These are phyloP conservation scores for Mortierella sp. DNA, from an alignment of 371 early-diverging fungal species.

Conservation along the genomic window DNA sequence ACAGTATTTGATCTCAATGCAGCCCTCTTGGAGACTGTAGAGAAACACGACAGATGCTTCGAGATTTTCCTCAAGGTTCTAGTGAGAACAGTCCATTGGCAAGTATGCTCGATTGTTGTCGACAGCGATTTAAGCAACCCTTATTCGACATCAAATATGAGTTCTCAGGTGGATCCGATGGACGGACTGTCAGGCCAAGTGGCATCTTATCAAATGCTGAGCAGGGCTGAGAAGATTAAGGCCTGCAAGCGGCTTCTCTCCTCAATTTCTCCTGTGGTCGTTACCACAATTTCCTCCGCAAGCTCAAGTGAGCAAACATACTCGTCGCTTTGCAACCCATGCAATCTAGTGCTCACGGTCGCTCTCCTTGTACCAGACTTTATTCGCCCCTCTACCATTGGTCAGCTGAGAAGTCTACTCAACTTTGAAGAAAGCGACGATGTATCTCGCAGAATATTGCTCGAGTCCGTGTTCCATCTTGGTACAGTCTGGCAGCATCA, in stretches of 20 bases:
- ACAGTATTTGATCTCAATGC: conserved; percentile 3
- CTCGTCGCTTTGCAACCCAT: conserved; percentile 41
- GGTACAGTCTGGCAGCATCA: conserved; percentile 38
- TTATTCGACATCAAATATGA: not conserved
- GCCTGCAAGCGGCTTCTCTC: conserved; percentile 39
- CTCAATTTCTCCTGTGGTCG: conserved; percentile 23
- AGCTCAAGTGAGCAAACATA: conserved; percentile 18
- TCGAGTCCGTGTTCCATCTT: conserved; percentile 28
- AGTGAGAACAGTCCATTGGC: conserved; percentile 21
- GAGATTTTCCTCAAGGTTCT: conserved; percentile 50
- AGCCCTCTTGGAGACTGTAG: conserved; percentile 8
- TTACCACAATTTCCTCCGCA: conserved; percentile 8
- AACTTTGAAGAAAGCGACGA: conserved; percentile 35
- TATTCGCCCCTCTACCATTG: conserved; percentile 25
- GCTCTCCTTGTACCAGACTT: conserved; percentile 37
- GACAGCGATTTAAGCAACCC: not conserved
- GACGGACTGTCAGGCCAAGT: not conserved
- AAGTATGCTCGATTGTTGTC: conserved; percentile 8
- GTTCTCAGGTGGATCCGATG: conserved; percentile 7
- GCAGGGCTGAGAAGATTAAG: conserved; percentile 16
- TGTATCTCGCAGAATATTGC: conserved; percentile 24
- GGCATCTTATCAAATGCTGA: not conserved
- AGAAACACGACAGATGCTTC: conserved; percentile 31
- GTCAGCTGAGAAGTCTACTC: conserved; percentile 34
- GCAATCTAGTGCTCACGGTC: conserved; percentile 29